Base-by-base conservation (phyloP, 768 basidiomycete genomes). In the Hygrophoropsis aurantiaca region DNA sequence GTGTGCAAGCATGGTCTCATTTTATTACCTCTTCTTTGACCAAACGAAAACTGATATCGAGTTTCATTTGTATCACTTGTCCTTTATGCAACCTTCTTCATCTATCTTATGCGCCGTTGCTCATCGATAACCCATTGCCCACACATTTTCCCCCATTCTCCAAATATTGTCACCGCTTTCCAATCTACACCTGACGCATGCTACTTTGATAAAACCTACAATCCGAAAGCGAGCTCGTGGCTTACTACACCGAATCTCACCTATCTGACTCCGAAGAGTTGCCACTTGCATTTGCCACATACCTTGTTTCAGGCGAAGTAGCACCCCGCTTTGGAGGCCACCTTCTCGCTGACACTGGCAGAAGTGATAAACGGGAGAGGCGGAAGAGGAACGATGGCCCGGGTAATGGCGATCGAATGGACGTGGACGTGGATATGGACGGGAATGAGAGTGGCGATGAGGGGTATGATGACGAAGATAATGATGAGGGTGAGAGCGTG, bases 261-360 rank as follows among this genome's bases (percentile, higher is more conserved):
- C 67, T 69, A 33, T 70, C 69, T 44, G 46, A 57, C 42, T 16
- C 53, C 6, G 27, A 30, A 13, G 6, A 6, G 7, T 13, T 30
- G 27, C 27, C 27, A 16, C 48, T 56, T 2, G 53, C 59, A 2
- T 55, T 68, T 23, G 87, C 90, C n/a, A 90, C 87, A 0, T 90
- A 87, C 66, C 65, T 87, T 30, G 56, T 92, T 11, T 79, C 75
- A 11, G 90, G 90, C 20, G 77, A 82, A 44, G 61, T 72, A 2
- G 46, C 61, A 42, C 51, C 67, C 34, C 41, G 3, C 11, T 51
- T 5, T 16, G 34, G n/a, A n/a, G n/a, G n/a, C n/a, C n/a, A n/a
- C 26, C 43, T 18, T 36, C 27, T 35, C 36, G 27, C 27, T n/a
- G 49, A 50, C 33, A 37, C 49, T 20, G 37, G 6, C 34, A 44